Evolutionary conservation across 1,139 yeast species (phyloP).

Genomic region (Lodderomyces margitis): DNA sequence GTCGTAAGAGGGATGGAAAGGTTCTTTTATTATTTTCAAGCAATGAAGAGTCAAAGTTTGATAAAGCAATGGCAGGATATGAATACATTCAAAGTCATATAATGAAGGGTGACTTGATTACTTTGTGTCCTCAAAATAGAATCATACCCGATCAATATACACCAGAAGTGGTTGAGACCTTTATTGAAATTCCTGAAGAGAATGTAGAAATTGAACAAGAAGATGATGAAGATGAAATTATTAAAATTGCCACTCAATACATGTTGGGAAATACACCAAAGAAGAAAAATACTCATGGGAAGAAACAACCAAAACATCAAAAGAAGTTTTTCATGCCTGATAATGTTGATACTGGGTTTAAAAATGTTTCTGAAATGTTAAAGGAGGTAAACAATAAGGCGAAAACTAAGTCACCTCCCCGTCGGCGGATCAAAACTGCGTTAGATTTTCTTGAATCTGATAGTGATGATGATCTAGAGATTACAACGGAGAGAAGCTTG

Average conservation of each 20-base stretch:
- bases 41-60: constrained; percentile 76
- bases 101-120: constrained; percentile 40
- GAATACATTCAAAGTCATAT: constrained; percentile 70
- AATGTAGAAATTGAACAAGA: constrained; percentile 52
- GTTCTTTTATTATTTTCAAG: constrained; percentile 77
- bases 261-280: constrained; percentile 26
- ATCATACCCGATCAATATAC: constrained; percentile 57
- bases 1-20: constrained; percentile 87
- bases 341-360: constrained; percentile 69
- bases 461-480: constrained; percentile 12
- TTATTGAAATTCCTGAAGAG: constrained; percentile 69
- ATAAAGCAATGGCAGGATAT: constrained; percentile 83
- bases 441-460: constrained; percentile 28
- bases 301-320: constrained; percentile 16
- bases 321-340: constrained; percentile 75
- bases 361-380: constrained; percentile 53
- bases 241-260: constrained; percentile 56
- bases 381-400: constrained; percentile 22
- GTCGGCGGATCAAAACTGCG: constrained; percentile 14
- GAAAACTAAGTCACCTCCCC: constrained; percentile 14
- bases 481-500: not conserved
- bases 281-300: constrained; percentile 1
- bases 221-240: constrained; percentile 67
- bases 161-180: constrained; percentile 57
- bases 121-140: constrained; percentile 51